These are phyloP conservation scores for Lichtheimia corymbifera DNA, from an alignment of 371 early-diverging fungal genomes.

Conservation along the genomic window DNA sequence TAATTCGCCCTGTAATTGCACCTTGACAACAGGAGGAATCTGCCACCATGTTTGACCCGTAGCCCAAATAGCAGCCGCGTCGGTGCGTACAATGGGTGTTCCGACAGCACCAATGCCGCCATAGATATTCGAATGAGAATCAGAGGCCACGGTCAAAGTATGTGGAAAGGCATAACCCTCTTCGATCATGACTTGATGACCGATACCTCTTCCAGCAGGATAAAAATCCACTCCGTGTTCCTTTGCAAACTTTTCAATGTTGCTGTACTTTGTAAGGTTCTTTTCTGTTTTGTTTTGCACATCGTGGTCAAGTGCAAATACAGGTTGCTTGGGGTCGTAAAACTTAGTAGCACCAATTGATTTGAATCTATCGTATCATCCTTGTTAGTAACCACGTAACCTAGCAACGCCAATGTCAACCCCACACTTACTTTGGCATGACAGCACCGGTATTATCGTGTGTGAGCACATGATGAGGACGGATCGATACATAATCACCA, in stretches of 20 bases:
- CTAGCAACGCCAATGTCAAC: too few relatives aligned
- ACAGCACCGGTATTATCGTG: slow-evolving; percentile 97
- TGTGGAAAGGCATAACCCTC: slow-evolving; percentile 94
- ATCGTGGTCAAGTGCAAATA: slow-evolving; percentile 96
- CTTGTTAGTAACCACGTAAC: background rate
- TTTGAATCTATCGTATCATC: slow-evolving; percentile 62
- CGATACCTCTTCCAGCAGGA: slow-evolving; percentile 95
- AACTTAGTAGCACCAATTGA: slow-evolving; percentile 86
- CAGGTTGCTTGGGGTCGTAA: slow-evolving; percentile 79
- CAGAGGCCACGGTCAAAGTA: slow-evolving; percentile 92
- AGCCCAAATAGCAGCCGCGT: slow-evolving; percentile 97
- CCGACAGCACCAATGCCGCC: slow-evolving; percentile 94
- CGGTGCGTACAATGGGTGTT: slow-evolving; percentile 95
- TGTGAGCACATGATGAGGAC: slow-evolving; percentile 90
- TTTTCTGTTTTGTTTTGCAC: slow-evolving; percentile 91
- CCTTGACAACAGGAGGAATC: slow-evolving; percentile 90
- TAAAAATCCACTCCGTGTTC: slow-evolving; percentile 89
- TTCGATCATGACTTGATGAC: slow-evolving; percentile 96
- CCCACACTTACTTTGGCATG: slow-evolving; percentile 72
- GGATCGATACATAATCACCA: slow-evolving; percentile 92
- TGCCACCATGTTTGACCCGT: slow-evolving; percentile 98
- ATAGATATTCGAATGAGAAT: slow-evolving; percentile 98
- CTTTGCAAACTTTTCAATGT: slow-evolving; percentile 83
- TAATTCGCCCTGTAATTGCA: slow-evolving; percentile 73
- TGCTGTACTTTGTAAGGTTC: slow-evolving; percentile 84